A percentile compares a stretch with the other conserved stretches of the same genome.
These are phyloP conservation scores for Sugiyamaella qingdaonensis DNA, from an alignment of 805 yeast genomes.

Conservation along the genomic window DNA sequence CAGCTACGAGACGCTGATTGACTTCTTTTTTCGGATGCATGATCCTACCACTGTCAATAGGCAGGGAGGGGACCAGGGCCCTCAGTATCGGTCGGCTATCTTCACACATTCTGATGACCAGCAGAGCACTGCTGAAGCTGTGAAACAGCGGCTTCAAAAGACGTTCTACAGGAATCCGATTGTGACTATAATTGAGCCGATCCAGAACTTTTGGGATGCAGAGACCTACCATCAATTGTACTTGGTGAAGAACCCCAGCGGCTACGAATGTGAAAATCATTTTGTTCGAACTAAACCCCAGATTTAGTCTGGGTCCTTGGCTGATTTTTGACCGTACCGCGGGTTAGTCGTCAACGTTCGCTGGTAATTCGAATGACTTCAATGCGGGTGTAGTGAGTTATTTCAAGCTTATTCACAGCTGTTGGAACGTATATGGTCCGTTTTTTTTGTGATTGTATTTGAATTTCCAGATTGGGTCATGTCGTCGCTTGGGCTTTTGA, in stretches of 20 bases:
- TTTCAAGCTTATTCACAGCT: no score
- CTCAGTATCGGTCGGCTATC: slow-evolving; percentile 85
- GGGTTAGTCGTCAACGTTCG: no score
- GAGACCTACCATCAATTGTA: slow-evolving; percentile 91
- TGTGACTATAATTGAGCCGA: slow-evolving; percentile 65
- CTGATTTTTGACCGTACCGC: no score
- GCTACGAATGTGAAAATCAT: slow-evolving; percentile 90
- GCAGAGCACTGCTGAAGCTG: slow-evolving; percentile 38
- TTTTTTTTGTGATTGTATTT: no score
- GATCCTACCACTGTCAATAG: slow-evolving; percentile 83
- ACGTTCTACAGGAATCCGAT: slow-evolving; percentile 72
- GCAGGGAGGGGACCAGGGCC: slow-evolving; percentile 87
- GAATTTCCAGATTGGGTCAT: no score
- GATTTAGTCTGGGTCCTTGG: neutral
- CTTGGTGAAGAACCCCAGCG: slow-evolving; percentile 71
- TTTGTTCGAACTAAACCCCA: slow-evolving; percentile 60
- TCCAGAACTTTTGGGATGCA: slow-evolving; percentile 80
- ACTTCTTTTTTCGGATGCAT: slow-evolving; percentile 85
- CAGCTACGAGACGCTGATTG: slow-evolving; percentile 57
- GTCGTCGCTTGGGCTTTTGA: no score
- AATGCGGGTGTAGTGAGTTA: no score
- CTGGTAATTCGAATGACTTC: no score
- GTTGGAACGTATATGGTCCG: no score
- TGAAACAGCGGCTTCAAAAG: slow-evolving; percentile 55
- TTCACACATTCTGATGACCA: slow-evolving; percentile 59